These are phyloP conservation scores for Euphorbia tirucalli DNA, from an alignment of 345 rosid genomes.

Conservation along the genomic window DNA sequence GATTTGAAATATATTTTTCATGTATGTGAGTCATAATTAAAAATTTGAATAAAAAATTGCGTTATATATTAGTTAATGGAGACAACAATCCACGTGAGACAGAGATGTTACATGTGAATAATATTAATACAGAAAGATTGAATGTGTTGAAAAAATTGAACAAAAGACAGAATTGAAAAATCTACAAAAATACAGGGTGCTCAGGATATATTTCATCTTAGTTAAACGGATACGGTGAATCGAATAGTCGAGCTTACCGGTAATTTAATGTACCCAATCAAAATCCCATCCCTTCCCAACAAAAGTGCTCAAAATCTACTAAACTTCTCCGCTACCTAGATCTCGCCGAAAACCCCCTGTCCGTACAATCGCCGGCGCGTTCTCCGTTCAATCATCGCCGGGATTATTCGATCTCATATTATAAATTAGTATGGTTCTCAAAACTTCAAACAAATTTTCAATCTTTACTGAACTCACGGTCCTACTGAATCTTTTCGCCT, in stretches of 20 bases:
- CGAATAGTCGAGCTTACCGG: neutral
- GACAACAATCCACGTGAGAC: too few relatives aligned
- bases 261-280: neutral
- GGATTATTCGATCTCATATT: slow-evolving; percentile 14
- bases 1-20: too few relatives aligned
- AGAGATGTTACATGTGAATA: too few relatives aligned
- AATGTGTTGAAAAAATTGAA: too few relatives aligned
- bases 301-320: slow-evolving; percentile 13
- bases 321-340: slow-evolving; percentile 15
- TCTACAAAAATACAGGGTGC: too few relatives aligned
- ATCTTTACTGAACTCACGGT: neutral
- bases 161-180: too few relatives aligned
- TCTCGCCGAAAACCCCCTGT: slow-evolving; percentile 31
- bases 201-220: too few relatives aligned
- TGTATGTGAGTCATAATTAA: too few relatives aligned
- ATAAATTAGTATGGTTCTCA: slow-evolving; percentile 6
- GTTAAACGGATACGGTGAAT: neutral
- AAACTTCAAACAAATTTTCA: neutral
- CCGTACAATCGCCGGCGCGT: slow-evolving; percentile 30
- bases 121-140: too few relatives aligned
- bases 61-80: too few relatives aligned
- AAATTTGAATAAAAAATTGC: too few relatives aligned
- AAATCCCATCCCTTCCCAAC: slow-evolving; percentile 10
- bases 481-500: neutral
- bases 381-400: slow-evolving; percentile 9